phyloP scores from a whole-genome alignment of 148 eudicot species.

The Vaccinium corymbosum region DNA sequence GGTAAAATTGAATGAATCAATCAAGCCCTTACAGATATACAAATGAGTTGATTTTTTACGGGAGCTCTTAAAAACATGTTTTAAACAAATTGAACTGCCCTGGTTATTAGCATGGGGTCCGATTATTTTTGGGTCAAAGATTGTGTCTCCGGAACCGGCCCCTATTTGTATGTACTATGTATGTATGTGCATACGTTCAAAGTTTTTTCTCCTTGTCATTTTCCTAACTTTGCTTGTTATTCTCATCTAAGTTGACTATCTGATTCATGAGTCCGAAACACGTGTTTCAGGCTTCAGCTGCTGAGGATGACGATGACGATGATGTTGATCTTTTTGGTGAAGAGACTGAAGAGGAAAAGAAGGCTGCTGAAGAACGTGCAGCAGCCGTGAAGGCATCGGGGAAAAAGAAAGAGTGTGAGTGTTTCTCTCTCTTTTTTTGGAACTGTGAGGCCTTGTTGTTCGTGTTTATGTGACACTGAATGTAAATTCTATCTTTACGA shows the following conservation, averaged over 20 bases:
- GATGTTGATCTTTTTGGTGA: conserved; percentile 96
- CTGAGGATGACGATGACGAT: conserved; percentile 71
- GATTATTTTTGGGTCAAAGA: no score
- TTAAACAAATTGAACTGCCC: no score
- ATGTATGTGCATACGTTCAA: no score
- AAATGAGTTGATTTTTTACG: no score
- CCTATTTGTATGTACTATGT: no score
- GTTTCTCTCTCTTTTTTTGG: background rate
- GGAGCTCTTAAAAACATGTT: no score
- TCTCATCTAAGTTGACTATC: background rate
- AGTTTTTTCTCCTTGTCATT: background rate
- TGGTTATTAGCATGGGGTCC: no score
- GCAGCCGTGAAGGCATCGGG: conserved; percentile 64
- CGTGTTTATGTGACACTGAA: background rate
- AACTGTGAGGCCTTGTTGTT: background rate
- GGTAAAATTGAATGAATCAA: no score
- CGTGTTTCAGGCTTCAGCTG: conserved; percentile 60
- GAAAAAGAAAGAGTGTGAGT: conserved; percentile 87
- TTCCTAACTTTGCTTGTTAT: background rate
- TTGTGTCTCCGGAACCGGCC: no score
- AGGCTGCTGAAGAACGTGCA: conserved; percentile 79
- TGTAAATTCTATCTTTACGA: background rate
- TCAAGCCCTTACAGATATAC: no score
- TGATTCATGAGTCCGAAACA: background rate
- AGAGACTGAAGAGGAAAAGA: conserved; percentile 97